Conservation (phyloP, 805 yeast species). For the Groenewaldozyma tartarivorans region DNA sequence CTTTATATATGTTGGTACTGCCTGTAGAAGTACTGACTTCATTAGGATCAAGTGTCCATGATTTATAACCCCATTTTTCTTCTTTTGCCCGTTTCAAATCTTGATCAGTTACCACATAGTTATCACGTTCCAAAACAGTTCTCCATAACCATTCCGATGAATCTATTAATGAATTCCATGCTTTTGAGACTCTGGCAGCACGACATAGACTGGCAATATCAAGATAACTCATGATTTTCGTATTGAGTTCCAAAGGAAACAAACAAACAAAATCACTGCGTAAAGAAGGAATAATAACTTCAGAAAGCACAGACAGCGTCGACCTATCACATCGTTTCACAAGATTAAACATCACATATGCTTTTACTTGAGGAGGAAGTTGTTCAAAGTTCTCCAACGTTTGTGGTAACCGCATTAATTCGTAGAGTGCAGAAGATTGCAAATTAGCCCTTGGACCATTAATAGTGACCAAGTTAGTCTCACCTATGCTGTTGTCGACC, state of each 20-base stretch:
- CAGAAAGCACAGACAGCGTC: conserved; percentile 51
- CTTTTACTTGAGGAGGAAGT: conserved; percentile 38
- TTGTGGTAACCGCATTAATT: conserved; percentile 17
- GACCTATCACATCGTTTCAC: conserved; percentile 50
- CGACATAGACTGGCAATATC: conserved; percentile 54
- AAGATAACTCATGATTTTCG: conserved; percentile 53
- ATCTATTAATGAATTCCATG: conserved; percentile 61
- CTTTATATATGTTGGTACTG: conserved; percentile 38
- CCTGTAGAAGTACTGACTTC: conserved; percentile 2
- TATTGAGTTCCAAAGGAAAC: conserved; percentile 68
- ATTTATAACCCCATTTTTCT: conserved; percentile 27
- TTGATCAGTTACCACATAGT: conserved; percentile 26
- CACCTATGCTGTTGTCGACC: conserved; percentile 17
- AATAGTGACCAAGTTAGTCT: no score
- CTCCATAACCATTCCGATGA: conserved; percentile 63
- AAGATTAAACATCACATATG: conserved; percentile 43
- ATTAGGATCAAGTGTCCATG: conserved; percentile 17
- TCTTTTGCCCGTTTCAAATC: conserved; percentile 33
- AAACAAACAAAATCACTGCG: conserved; percentile 62
- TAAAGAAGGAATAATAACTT: conserved; percentile 43
- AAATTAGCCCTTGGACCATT: no score
- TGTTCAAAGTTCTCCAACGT: conserved; percentile 25
- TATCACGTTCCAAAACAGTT: conserved; percentile 50
- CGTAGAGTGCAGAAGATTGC: no score
- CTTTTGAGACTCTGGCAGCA: conserved; percentile 53